Evolutionary conservation across 371 early-diverging fungal genomes (phyloP).

Genomic region (Umbelopsis sp.): DNA sequence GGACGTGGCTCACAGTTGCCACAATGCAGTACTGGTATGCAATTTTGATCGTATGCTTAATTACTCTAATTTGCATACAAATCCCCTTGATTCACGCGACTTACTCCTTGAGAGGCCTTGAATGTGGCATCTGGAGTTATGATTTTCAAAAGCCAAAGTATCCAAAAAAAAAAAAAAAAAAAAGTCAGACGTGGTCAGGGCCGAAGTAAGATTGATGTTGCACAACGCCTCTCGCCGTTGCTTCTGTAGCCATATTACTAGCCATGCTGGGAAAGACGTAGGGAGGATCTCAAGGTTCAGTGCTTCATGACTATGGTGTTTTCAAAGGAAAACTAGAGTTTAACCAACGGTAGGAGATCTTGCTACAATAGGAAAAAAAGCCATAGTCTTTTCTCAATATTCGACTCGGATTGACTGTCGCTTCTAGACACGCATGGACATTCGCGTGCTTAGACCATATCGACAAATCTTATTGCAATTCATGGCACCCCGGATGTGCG

Average conservation of each 20-base stretch:
- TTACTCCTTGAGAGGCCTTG: not conserved
- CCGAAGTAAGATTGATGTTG: not conserved
- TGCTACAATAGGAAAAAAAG: constrained; percentile 5
- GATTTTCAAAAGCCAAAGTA: too few relatives aligned
- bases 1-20: constrained; percentile 12
- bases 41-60: not conserved
- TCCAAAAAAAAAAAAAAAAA: not conserved
- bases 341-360: not conserved
- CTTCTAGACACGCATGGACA: not conserved
- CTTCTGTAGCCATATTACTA: not conserved
- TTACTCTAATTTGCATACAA: not conserved
- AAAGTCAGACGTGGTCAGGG: not conserved
- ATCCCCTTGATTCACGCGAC: not conserved
- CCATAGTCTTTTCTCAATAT: not conserved
- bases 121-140: not conserved
- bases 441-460: not conserved
- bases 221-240: not conserved
- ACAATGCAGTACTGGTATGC: not conserved
- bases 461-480: too few relatives aligned
- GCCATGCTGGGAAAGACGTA: not conserved
- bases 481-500: too few relatives aligned
- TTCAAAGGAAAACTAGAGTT: too few relatives aligned
- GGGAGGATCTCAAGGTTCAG: not conserved
- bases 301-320: too few relatives aligned
- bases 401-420: not conserved